Evolutionary conservation across 2,329 filamentous ascomycete genomes (phyloP).

Genomic region (Cladorrhinum sp.): DNA sequence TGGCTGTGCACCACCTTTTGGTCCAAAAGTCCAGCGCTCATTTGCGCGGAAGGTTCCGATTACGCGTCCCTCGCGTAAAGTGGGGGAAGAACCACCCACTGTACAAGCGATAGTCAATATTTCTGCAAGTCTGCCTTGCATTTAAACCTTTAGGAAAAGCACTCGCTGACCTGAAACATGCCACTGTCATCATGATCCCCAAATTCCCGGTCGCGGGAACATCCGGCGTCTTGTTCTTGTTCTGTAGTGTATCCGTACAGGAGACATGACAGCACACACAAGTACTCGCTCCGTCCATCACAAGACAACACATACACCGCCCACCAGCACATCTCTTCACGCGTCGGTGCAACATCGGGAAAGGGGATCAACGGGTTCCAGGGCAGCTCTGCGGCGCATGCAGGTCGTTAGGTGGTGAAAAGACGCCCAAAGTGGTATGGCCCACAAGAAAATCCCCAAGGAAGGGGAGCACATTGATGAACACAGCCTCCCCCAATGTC

Average conservation of each 20-base stretch:
- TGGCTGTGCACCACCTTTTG: neutral
- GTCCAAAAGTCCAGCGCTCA: neutral
- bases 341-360: neutral
- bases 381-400: neutral
- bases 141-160: neutral
- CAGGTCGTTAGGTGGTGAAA: neutral
- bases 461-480: neutral
- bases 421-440: neutral
- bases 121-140: neutral
- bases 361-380: neutral
- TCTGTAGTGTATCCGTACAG: too few species aligned
- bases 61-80: conserved; percentile 1
- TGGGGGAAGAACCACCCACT: neutral
- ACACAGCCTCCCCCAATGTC: neutral
- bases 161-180: neutral
- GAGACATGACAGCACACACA: too few species aligned
- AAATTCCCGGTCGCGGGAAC: neutral
- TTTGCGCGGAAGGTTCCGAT: neutral
- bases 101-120: too few species aligned
- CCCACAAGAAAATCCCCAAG: neutral
- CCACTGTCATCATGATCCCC: neutral
- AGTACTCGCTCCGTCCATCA: too few species aligned
- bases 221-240: too few species aligned
- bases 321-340: neutral
- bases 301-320: neutral